Evolutionary conservation across 371 early-diverging fungal genomes (phyloP).

Genomic region (Mortierella sp.): DNA sequence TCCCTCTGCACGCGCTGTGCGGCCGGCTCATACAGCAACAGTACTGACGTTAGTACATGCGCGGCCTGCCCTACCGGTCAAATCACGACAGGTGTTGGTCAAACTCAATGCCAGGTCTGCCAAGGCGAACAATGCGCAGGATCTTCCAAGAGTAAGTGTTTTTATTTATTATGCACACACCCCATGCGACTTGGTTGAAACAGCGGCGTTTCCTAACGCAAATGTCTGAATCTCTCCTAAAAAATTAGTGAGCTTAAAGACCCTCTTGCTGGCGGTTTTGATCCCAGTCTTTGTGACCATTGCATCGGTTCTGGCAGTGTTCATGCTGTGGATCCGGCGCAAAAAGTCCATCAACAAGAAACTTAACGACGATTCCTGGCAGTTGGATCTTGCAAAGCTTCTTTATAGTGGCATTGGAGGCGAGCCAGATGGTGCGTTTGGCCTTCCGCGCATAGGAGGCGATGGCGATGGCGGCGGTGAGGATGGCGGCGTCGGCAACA

Average conservation of each 20-base stretch:
- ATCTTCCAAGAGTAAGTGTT: constrained; percentile 19
- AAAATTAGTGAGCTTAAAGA: constrained; percentile 14
- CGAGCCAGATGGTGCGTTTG: constrained; percentile 25
- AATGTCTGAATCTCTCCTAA: not conserved
- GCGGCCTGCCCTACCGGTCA: constrained; percentile 24
- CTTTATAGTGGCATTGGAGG: constrained; percentile 41
- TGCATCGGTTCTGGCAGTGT: constrained; percentile 1
- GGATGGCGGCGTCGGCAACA: not conserved
- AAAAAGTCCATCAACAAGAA: constrained; percentile 37
- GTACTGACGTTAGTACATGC: constrained; percentile 31
- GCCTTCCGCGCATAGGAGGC: constrained; percentile 22
- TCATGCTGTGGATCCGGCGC: constrained; percentile 29
- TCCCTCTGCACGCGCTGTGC: constrained; percentile 55
- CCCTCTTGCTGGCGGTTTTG: constrained; percentile 43
- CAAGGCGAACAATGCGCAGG: constrained; percentile 18
- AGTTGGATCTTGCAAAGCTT: constrained; percentile 58
- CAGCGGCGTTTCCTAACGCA: not conserved
- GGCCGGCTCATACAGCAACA: constrained; percentile 48
- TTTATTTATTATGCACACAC: not conserved
- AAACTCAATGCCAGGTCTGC: constrained; percentile 30
- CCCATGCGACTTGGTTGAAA: not conserved
- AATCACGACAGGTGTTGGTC: constrained; percentile 36
- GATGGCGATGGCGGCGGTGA: not conserved
- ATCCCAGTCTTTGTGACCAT: constrained; percentile 22
- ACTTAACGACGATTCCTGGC: constrained; percentile 62